Percentiles rank a stretch among this genome's conserved stretches.
phyloP scores from a whole-genome alignment of 352 stramenopile species.

The Phytophthora pluvialis region DNA sequence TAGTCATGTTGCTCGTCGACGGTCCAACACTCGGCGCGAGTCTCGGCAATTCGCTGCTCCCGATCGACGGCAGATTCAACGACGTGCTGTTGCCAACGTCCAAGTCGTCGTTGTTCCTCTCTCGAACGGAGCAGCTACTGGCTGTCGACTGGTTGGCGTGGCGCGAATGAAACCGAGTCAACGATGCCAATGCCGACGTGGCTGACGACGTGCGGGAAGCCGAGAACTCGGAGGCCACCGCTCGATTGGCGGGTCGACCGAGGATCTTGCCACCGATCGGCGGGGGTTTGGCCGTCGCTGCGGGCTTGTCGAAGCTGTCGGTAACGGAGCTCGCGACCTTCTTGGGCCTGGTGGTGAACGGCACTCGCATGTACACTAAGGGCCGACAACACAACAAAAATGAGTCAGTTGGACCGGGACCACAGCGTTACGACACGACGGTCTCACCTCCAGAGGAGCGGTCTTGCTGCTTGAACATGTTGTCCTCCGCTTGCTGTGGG shows the following conservation, averaged over 20 bases:
- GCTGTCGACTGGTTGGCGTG: slow-evolving; percentile 39
- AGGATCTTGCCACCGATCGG: slow-evolving; percentile 43
- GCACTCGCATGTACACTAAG: slow-evolving; percentile 50
- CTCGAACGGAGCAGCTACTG: slow-evolving; percentile 27
- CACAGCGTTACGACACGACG: slow-evolving; percentile 23
- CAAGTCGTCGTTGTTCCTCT: slow-evolving; percentile 22
- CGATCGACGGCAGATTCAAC: slow-evolving; percentile 30
- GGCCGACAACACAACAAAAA: slow-evolving; percentile 17
- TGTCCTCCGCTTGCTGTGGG: slow-evolving; percentile 18
- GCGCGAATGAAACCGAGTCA: slow-evolving; percentile 50
- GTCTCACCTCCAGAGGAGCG: slow-evolving; percentile 20
- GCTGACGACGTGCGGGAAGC: slow-evolving; percentile 31
- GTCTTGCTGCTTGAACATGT: slow-evolving; percentile 45
- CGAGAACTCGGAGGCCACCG: slow-evolving; percentile 29
- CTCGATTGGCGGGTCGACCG: slow-evolving; percentile 37
- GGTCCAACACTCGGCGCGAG: slow-evolving; percentile 16
- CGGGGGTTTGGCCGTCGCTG: slow-evolving; percentile 20
- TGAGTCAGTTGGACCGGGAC: slow-evolving; percentile 13
- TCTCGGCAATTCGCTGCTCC: slow-evolving; percentile 25
- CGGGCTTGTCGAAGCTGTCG: slow-evolving; percentile 40
- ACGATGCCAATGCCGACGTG: slow-evolving; percentile 47
- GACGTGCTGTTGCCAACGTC: slow-evolving; percentile 21
- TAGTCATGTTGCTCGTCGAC: slow-evolving; percentile 28
- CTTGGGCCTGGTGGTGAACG: slow-evolving; percentile 43
- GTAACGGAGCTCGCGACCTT: slow-evolving; percentile 32